Conservation (phyloP, 2,329 filamentous ascomycete species). For the Exserohilum rostratum region DNA sequence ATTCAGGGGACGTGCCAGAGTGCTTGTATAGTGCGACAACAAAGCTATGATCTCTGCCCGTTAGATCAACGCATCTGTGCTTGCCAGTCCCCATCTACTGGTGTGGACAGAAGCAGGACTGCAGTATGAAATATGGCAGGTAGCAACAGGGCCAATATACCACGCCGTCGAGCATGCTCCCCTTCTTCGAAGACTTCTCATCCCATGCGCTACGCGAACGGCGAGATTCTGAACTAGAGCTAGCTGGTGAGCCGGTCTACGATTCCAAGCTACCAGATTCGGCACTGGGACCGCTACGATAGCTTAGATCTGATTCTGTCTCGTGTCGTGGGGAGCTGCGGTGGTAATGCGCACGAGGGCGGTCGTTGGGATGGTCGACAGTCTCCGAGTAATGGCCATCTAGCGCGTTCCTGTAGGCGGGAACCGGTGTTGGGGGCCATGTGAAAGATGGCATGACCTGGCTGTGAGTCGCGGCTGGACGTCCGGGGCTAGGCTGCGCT, state of each 20-base stretch:
- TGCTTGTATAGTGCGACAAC: background rate
- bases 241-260: constrained; percentile 29
- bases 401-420: constrained; percentile 27
- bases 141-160: constrained; percentile 43
- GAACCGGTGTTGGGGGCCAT: constrained; percentile 22
- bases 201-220: constrained; percentile 26
- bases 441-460: constrained; percentile 8
- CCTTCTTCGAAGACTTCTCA: constrained; percentile 33
- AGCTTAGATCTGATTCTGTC: constrained; percentile 28
- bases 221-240: constrained; percentile 22
- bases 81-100: background rate
- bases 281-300: constrained; percentile 32
- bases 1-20: background rate
- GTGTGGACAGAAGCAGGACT: constrained; percentile 44
- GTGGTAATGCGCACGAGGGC: constrained; percentile 27
- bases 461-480: constrained; percentile 3
- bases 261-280: constrained; percentile 36
- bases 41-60: too few species aligned
- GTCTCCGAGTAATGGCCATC: constrained; percentile 37
- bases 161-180: constrained; percentile 31
- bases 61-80: background rate
- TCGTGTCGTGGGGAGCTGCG: constrained; percentile 27
- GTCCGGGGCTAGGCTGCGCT: constrained; percentile 15
- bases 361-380: constrained; percentile 33
- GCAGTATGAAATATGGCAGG: constrained; percentile 42